Base-by-base conservation (phyloP, 1,284 basidiomycete genomes). In the Thelephora terrestris region DNA sequence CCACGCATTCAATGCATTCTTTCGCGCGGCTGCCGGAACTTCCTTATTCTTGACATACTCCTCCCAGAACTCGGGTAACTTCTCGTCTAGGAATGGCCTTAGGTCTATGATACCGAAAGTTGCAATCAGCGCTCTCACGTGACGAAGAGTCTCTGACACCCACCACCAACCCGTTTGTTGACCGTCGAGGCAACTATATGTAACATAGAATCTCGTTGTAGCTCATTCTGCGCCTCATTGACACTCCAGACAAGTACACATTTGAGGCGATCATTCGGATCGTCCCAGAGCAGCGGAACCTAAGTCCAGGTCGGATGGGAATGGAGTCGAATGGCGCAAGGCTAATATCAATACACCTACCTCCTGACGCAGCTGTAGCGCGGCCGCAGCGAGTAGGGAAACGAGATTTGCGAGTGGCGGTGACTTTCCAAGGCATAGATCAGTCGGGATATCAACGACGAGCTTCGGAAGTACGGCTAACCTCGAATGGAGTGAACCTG, bases 121-220 rank as follows among this genome's bases (percentile, higher is more conserved):
- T 3, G 14, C 12, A 3, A 32, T 32, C 29, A 32, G 12, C 9
- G 12, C 14, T 12, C 29, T 32, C 29, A 32, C 14, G 9, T 12
- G 14, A 14, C 14, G 6, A 12, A 6, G 29, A 32, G 29, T 32
- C 29, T 32, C 14, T 32, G 10, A 32, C 29, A 32, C 29, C 29
- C 46, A 86, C 89, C 78, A 44, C 78, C 69, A 7, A 71, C 69
- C 43, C 79, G 76, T 64, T 91, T 91, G 64, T 96, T 96, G 18
- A 91, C 64, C 23, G 87, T 67, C 1, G 82, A 78, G 0, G 80
- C 72, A 10, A 91, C 66, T 12, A 85, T 58, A 43, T 85, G 78
- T 54, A 79, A 72, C 1, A 71, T 75, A 20, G 79, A 73, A 23
- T 74, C 70, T 48, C 75, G 68, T 61, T 91, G 88, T 2, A 75